A percentile compares a stretch with the other conserved stretches of the same genome.
Conservation (phyloP, 1,284 basidiomycete genomes). For the Fistulina hepatica region DNA sequence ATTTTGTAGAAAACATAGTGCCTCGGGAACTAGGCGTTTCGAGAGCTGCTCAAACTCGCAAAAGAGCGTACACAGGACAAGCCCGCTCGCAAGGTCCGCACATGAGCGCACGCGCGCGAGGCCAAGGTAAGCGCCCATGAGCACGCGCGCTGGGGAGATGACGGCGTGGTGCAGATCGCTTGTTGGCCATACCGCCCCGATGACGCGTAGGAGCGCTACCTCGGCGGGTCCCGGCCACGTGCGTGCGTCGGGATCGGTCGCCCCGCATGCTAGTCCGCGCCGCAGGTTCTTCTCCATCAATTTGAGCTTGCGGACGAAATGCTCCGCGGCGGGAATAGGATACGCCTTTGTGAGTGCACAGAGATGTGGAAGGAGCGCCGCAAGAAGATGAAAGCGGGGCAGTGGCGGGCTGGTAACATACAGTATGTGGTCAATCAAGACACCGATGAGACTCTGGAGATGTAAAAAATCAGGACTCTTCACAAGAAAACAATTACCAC, state of each 20-base stretch:
- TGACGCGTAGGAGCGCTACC: conserved; percentile 69
- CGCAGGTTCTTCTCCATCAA: conserved; percentile 94
- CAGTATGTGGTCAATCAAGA: conserved; percentile 89
- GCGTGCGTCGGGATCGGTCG: conserved; percentile 51
- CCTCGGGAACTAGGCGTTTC: conserved; percentile 86
- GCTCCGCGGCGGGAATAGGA: conserved; percentile 69
- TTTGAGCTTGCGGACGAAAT: conserved; percentile 75
- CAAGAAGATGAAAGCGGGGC: conserved; percentile 52
- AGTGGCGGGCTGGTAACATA: conserved; percentile 58
- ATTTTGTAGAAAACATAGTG: conserved; percentile 72
- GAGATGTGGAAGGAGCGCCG: conserved; percentile 73
- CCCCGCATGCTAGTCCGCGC: conserved; percentile 71
- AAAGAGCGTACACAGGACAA: conserved; percentile 84
- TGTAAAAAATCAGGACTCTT: conserved; percentile 2
- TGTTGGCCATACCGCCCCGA: conserved; percentile 84
- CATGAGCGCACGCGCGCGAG: conserved; percentile 72
- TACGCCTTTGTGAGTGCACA: conserved; percentile 73
- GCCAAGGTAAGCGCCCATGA: conserved; percentile 88
- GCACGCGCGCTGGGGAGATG: conserved; percentile 73
- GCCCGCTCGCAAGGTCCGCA: conserved; percentile 70
- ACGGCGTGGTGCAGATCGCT: conserved; percentile 92
- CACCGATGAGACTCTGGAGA: conserved; percentile 57
- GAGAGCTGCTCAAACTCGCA: conserved; percentile 77
- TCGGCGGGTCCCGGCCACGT: conserved; percentile 89
- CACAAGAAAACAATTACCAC: conserved; percentile 12